Base-by-base conservation (phyloP, 2,329 filamentous ascomycete genomes). In the Monosporascus sp. region DNA sequence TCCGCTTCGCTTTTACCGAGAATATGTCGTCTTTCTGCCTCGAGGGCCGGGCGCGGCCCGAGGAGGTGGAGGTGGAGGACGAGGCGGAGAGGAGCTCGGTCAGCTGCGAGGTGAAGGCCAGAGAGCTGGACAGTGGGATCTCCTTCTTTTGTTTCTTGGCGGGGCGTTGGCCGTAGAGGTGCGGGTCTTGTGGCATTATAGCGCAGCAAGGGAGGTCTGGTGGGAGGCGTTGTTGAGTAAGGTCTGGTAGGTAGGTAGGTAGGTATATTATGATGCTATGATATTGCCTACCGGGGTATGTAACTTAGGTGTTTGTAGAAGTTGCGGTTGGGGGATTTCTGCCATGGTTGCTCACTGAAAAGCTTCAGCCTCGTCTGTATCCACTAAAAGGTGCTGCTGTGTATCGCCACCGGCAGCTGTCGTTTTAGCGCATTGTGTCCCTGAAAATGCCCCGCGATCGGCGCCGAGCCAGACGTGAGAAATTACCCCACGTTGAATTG, bases 41-140 rank as follows among this genome's bases (percentile, higher is more conserved):
- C 9, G 74, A 76, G 5, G 82, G 71, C 37, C 81, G 77, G 2
- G 79, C 64, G 35, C 86, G 80, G 37, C 76, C 79, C n/a, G 72
- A 67, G 7, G 73, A 63, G 17, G 73, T 60, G 53, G 75, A 64
- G 22, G 73, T 59, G 24, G 78, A 69, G 37, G 78, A 74, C 5
- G 70, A 61, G 11, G 71, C 77, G 51, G 86, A 77, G 72, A 97
- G 90, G 52, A 97, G 84, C 46, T 86, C 89, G 62, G 88, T 87
- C 58, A 97, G 83, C 60, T 94, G 89, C 11, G 90, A 89, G n/a
- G 88, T 85, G 74, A 99, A 97, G 67, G 91, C 85, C 52, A 96
- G 82, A 45, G 84, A 87, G 49, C 83, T 85, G 19, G 84, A 87
- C 19, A 91, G 82, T 19, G 84, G 83, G 53, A 89, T 82, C 64